A percentile compares a stretch with the other conserved stretches of the same genome.
Evolutionary conservation across 208 protist species (phyloP).

Genomic region (Angomonas desouzai): DNA sequence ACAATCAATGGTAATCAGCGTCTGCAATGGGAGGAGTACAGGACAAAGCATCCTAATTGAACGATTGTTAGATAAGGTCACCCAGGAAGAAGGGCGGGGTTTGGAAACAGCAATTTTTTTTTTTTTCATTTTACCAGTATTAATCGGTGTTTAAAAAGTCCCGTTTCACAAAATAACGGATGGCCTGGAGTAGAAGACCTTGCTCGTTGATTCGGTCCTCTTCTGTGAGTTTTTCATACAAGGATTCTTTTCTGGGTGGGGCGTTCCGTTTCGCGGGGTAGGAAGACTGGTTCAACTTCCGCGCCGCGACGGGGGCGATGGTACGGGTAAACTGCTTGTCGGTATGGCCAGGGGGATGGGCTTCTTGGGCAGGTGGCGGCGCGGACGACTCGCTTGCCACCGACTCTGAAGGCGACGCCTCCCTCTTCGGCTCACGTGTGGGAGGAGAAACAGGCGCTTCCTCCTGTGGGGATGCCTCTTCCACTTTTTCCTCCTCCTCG

Average conservation of each 20-base stretch:
- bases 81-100: too few species aligned
- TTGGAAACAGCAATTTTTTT: too few species aligned
- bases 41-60: too few species aligned
- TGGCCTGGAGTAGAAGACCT: conserved; percentile 74
- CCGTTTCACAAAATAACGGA: conserved; percentile 73
- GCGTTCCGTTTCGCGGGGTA: neutral
- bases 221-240: conserved; percentile 79
- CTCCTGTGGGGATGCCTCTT: neutral
- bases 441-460: neutral
- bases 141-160: conserved; percentile 55
- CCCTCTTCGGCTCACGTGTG: too few species aligned
- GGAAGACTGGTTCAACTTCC: conserved; percentile 14
- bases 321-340: conserved; percentile 37
- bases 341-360: neutral
- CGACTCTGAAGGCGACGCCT: too few species aligned
- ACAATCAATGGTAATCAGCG: too few species aligned
- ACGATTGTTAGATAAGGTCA: too few species aligned
- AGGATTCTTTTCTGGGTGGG: conserved; percentile 20
- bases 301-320: conserved; percentile 66
- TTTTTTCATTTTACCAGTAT: too few species aligned
- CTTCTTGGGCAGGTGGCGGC: neutral
- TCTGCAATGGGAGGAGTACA: too few species aligned
- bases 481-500: neutral
- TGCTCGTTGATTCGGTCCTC: conserved; percentile 59
- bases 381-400: too few species aligned